Evolutionary conservation across 148 eudicot species (phyloP).

Genomic region (Spergularia marina): DNA sequence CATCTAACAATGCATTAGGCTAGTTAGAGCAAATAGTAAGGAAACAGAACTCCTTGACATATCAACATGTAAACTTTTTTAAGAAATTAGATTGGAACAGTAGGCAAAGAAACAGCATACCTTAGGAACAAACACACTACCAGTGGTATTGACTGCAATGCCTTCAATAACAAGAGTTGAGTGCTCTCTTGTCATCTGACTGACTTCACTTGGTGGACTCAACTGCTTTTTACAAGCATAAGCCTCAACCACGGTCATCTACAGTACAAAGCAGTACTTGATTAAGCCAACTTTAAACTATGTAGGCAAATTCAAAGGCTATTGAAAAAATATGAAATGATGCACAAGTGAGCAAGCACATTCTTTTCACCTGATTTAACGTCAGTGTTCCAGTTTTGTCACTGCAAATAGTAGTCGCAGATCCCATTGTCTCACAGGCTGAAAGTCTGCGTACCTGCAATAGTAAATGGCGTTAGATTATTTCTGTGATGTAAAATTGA

Average conservation of each 20-base stretch:
- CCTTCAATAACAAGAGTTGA: slow-evolving; percentile 66
- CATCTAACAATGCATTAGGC: too few relatives aligned
- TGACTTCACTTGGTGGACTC: slow-evolving; percentile 48
- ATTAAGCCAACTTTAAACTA: neutral
- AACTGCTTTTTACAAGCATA: slow-evolving; percentile 61
- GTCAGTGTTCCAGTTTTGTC: slow-evolving; percentile 98
- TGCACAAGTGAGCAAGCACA: neutral
- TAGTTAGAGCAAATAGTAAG: neutral
- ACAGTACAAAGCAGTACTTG: neutral
- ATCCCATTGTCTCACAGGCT: slow-evolving; percentile 99
- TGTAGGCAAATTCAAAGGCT: neutral
- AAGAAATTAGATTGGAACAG: neutral
- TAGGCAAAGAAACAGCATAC: slow-evolving; percentile 31
- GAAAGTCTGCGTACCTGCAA: slow-evolving; percentile 91
- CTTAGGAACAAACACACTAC: slow-evolving; percentile 75
- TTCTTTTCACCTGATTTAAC: slow-evolving; percentile 62
- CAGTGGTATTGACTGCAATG: slow-evolving; percentile 77
- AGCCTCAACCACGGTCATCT: slow-evolving; percentile 97
- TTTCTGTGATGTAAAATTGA: neutral
- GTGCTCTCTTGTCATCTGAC: slow-evolving; percentile 42
- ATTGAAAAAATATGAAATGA: slow-evolving; percentile 1
- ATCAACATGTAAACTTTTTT: neutral
- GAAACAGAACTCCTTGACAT: neutral
- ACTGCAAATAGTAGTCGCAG: slow-evolving; percentile 96
- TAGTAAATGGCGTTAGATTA: neutral